Evolutionary conservation across 495 filamentous ascomycete species (phyloP).

Genomic region (Penicillium crystallinum): DNA sequence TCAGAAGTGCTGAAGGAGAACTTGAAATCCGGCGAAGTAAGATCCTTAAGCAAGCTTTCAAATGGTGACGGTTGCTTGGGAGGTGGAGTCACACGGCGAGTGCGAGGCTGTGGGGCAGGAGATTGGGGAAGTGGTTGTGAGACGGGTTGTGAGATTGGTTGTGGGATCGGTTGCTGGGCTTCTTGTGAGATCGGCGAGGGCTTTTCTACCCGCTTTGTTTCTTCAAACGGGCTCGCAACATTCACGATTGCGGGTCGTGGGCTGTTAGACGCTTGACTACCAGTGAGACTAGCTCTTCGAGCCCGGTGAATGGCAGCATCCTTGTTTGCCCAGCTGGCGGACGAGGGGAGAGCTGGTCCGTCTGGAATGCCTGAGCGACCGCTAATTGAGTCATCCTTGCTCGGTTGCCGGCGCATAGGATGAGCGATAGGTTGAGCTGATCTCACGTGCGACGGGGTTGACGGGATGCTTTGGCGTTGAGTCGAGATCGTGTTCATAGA

Average conservation of each 20-base stretch:
- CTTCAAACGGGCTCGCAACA: slow-evolving; percentile 43
- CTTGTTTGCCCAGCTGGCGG: slow-evolving; percentile 88
- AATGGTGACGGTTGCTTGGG: slow-evolving; percentile 32
- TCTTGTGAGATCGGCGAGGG: slow-evolving; percentile 24
- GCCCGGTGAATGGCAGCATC: slow-evolving; percentile 63
- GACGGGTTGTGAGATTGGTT: slow-evolving; percentile 17
- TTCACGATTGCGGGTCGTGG: slow-evolving; percentile 63
- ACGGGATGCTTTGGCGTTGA: slow-evolving; percentile 51
- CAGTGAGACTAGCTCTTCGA: slow-evolving; percentile 68
- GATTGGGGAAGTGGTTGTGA: slow-evolving; percentile 22
- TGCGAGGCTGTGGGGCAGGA: slow-evolving; percentile 15
- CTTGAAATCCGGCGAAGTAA: slow-evolving; percentile 53
- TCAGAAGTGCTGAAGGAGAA: slow-evolving; percentile 53
- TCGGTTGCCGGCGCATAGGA: slow-evolving; percentile 65
- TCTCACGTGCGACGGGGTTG: slow-evolving; percentile 25
- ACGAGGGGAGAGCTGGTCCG: slow-evolving; percentile 81
- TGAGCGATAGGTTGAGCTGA: slow-evolving; percentile 53
- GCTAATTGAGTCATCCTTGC: slow-evolving; percentile 68
- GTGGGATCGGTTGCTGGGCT: slow-evolving; percentile 20
- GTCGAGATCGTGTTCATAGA: slow-evolving; percentile 87
- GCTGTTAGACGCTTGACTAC: slow-evolving; percentile 74
- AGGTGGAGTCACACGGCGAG: slow-evolving; percentile 14
- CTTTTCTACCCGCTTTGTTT: slow-evolving; percentile 36
- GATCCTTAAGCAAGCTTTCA: slow-evolving; percentile 46
- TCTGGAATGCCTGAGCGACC: slow-evolving; percentile 53